A percentile compares a stretch with the other conserved stretches of the same genome.
phyloP scores from a whole-genome alignment of 2,329 filamentous ascomycete species.

The Pyrenochaeta sp. region DNA sequence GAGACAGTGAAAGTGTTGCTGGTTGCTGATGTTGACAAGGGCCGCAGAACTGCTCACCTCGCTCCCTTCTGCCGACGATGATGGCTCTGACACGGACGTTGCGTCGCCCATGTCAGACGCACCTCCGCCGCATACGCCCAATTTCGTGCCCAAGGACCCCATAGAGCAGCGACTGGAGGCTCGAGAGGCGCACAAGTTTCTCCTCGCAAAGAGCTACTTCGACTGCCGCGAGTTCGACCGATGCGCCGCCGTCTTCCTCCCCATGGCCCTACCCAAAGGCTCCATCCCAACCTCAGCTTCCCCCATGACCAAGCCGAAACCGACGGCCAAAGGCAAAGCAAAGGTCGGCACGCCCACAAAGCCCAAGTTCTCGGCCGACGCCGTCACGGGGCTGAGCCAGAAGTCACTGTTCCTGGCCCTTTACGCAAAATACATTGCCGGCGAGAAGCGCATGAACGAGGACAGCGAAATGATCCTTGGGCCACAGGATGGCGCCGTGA shows the following conservation, averaged over 20 bases:
- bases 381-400: constrained; percentile 72
- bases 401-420: constrained; percentile 90
- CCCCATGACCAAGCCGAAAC: constrained; percentile 44
- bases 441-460: constrained; percentile 95
- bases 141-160: constrained; percentile 66
- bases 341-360: constrained; percentile 51
- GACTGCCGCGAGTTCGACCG: constrained; percentile 95
- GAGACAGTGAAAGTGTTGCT: not conserved
- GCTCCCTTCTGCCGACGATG: constrained; percentile 68
- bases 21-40: constrained; percentile 62
- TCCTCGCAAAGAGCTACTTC: constrained; percentile 92
- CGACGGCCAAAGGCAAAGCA: constrained; percentile 67
- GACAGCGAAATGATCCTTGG: constrained; percentile 98
- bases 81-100: constrained; percentile 63
- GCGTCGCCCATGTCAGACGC: constrained; percentile 66
- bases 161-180: constrained; percentile 79
- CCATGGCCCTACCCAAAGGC: constrained; percentile 76
- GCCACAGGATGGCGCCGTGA: constrained; percentile 84
- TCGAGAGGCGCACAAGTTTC: constrained; percentile 80
- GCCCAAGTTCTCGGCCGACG: constrained; percentile 38
- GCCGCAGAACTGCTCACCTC: constrained; percentile 92
- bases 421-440: constrained; percentile 90
- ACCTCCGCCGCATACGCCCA: constrained; percentile 53
- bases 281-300: constrained; percentile 61
- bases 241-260: constrained; percentile 86